phyloP scores from a whole-genome alignment of 192 early-diverging fungal species.

The Kickxella alabastrina region DNA sequence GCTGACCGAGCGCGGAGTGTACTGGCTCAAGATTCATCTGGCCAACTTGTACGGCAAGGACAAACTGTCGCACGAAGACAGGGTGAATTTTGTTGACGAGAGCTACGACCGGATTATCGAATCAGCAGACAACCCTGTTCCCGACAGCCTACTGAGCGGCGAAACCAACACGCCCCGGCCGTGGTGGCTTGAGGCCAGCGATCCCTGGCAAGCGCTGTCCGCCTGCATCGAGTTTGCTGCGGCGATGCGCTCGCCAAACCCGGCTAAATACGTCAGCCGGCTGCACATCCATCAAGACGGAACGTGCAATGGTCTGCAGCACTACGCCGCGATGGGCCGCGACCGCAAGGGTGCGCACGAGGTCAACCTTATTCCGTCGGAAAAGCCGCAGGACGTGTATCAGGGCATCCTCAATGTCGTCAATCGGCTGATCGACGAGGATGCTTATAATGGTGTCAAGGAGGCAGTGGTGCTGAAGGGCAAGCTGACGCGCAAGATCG shows the following conservation, averaged over 20 bases:
- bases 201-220: conserved; percentile 92
- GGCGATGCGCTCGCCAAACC: conserved; percentile 70
- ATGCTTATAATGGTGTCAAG: conserved; percentile 58
- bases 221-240: conserved; percentile 80
- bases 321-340: conserved; percentile 95
- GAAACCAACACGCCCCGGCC: conserved; percentile 52
- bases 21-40: conserved; percentile 94
- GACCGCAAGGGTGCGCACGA: conserved; percentile 81
- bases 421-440: conserved; percentile 62
- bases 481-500: conserved; percentile 84
- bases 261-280: conserved; percentile 63
- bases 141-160: conserved; percentile 24
- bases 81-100: conserved; percentile 69
- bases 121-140: conserved; percentile 76
- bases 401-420: conserved; percentile 80
- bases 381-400: conserved; percentile 91
- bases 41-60: conserved; percentile 89
- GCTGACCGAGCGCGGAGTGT: conserved; percentile 72
- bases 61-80: conserved; percentile 85
- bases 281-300: conserved; percentile 96
- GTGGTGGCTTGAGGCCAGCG: conserved; percentile 89
- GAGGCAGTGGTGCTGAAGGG: conserved; percentile 63
- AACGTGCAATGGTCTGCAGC: conserved; percentile 97
- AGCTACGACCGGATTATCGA: conserved; percentile 78
- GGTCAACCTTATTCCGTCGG: conserved; percentile 83